Conservation (phyloP, 2,329 filamentous ascomycete species). For the Cercospora zeina region DNA sequence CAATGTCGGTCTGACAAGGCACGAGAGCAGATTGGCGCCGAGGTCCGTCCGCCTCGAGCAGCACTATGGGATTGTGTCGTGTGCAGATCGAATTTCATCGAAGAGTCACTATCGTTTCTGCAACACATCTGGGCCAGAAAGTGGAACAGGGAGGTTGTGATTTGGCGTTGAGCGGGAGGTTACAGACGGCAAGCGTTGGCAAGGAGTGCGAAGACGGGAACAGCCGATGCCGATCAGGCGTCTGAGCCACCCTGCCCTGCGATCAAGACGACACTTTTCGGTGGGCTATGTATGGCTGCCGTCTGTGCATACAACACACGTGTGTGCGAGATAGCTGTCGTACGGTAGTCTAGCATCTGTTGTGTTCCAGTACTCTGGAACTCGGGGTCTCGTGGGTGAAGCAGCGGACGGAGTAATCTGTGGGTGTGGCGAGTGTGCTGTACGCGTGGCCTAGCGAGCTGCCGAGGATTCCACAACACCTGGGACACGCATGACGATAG, state of each 20-base stretch:
- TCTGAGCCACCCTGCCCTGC: constrained; percentile 3
- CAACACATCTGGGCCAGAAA: background rate
- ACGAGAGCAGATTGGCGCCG: background rate
- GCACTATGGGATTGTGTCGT: background rate
- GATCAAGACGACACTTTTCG: background rate
- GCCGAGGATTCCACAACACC: constrained; percentile 2
- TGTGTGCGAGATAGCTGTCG: background rate
- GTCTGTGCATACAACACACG: background rate
- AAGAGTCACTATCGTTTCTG: background rate
- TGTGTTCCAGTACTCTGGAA: background rate
- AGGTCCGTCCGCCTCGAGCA: background rate
- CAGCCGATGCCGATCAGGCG: background rate
- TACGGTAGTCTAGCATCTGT: background rate
- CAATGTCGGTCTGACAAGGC: constrained; percentile 1
- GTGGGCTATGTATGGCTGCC: background rate
- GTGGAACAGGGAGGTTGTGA: background rate
- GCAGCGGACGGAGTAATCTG: background rate
- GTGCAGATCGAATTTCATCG: too few species aligned
- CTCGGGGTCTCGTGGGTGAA: background rate
- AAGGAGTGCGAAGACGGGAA: background rate
- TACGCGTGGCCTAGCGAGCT: constrained; percentile 2
- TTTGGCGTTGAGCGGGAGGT: background rate
- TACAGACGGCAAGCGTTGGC: background rate
- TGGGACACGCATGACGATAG: constrained; percentile 1
- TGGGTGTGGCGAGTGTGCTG: background rate